phyloP scores from a whole-genome alignment of 192 early-diverging fungal species.

The Chytriomyces confervae region DNA sequence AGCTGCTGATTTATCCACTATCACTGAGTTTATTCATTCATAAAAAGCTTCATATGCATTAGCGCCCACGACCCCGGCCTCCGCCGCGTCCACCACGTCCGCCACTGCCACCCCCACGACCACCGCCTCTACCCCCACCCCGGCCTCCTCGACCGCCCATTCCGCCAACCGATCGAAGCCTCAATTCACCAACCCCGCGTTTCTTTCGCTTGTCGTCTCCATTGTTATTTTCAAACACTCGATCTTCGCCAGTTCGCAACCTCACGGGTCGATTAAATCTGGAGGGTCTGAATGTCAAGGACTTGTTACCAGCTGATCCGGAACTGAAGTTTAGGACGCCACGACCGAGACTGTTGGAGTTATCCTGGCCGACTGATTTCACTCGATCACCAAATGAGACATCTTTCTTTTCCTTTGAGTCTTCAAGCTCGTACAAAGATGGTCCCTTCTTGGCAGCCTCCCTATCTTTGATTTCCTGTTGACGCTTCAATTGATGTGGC shows the following conservation, averaged over 20 bases:
- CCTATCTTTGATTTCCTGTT: constrained; percentile 6
- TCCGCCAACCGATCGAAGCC: constrained; percentile 24
- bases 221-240: background rate
- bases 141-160: constrained; percentile 18
- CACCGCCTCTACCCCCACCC: constrained; percentile 29
- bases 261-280: background rate
- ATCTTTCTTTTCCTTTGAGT: constrained; percentile 5
- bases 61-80: constrained; percentile 2
- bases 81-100: constrained; percentile 41
- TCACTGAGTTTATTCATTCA: too few relatives aligned
- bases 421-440: constrained; percentile 48
- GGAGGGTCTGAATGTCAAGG: constrained; percentile 50
- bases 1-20: too few relatives aligned
- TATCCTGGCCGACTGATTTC: constrained; percentile 6
- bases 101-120: constrained; percentile 21
- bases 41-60: background rate
- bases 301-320: constrained; percentile 38
- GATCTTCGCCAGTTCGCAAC: constrained; percentile 25
- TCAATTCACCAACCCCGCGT: constrained; percentile 30
- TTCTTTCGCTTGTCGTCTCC: constrained; percentile 26
- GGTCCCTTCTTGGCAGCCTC: constrained; percentile 31
- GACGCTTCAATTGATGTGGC: constrained; percentile 15
- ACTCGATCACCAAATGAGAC: constrained; percentile 42
- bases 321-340: constrained; percentile 9
- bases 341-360: background rate